Base-by-base conservation (phyloP, 352 stramenopile genomes). In the Discostella stelligera region DNA sequence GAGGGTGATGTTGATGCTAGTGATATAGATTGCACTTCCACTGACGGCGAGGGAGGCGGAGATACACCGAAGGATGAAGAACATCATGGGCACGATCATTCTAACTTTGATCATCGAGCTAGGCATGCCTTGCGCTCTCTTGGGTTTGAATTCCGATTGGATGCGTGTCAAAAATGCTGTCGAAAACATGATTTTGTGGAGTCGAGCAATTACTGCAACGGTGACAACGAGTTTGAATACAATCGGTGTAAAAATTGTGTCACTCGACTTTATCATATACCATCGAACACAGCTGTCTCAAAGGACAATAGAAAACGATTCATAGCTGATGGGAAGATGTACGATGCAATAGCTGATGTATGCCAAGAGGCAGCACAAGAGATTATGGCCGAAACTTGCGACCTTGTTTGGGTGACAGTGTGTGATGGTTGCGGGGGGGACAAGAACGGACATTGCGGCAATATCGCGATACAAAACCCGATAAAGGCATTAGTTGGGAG, bases 261-360 rank as follows among this genome's bases (percentile, higher is more conserved):
- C 16, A 77, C 70, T 20, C 60, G 70, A 60, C 66, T 91, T 11
- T 90, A 84, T 58, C 80, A 91, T 46, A 70, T 77, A 25, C 67
- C 76, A 64, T 80, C 77, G 8, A 71, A 84, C 39, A 88, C 74
- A 32, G 59, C 79, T 20, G 79, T 91, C 30, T 85, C 61, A 9
- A 49, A 73, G 20, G 32, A 83, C 58, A 91, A 91, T 73, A 70
- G 86, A 61, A 69, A 79, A 63, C 9, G 61, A 41, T 91, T 83
- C 39, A 89, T 90, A 74, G 73, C 83, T 4, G 83, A 90, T 69
- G 86, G 86, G 27, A 77, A 83, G 60, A 87, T 90, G 76, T 91
- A 88, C 55, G 86, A 91, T 66, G 71, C 53, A 23, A 58, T 91
- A 14, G 63, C 71, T 20, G 63, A 80, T 37, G 21, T 88, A 11